Percentiles rank a stretch among this genome's conserved stretches.
Conservation (phyloP, 2,329 filamentous ascomycete genomes). For the Cladosporium cucumerinum region DNA sequence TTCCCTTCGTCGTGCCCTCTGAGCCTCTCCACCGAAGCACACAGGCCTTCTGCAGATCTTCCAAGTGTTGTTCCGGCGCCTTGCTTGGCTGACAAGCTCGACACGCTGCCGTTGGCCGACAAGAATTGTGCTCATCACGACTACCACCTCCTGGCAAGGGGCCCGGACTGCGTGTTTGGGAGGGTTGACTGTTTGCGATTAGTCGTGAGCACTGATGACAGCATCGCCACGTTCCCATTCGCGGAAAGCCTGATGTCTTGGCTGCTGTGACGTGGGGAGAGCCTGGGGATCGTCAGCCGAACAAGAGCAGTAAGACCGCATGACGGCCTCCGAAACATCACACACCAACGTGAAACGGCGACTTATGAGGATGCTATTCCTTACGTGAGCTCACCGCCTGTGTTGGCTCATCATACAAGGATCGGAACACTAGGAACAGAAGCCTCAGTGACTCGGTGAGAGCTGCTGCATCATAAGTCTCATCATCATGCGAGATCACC, state of each 20-base stretch:
- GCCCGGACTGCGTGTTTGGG: neutral
- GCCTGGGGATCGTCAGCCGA: slow-evolving; percentile 10
- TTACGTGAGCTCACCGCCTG: slow-evolving; percentile 6
- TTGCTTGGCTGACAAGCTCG: slow-evolving; percentile 9
- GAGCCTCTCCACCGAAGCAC: slow-evolving; percentile 5
- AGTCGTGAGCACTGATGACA: neutral
- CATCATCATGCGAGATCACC: neutral
- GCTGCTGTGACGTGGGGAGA: slow-evolving; percentile 9
- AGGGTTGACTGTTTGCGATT: neutral
- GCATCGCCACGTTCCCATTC: neutral
- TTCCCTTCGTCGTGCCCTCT: neutral
- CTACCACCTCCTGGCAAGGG: slow-evolving; percentile 1
- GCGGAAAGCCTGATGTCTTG: neutral
- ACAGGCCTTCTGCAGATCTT: slow-evolving; percentile 17
- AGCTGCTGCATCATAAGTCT: neutral
- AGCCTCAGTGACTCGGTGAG: neutral
- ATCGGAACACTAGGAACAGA: neutral
- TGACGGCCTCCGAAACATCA: slow-evolving; percentile 1
- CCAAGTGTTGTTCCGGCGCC: slow-evolving; percentile 1
- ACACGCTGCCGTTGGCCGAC: neutral
- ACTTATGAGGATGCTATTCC: neutral
- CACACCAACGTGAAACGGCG: neutral
- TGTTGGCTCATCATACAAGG: neutral
- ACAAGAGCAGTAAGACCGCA: slow-evolving; percentile 1
- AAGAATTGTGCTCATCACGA: slow-evolving; percentile 1